Percentiles rank a stretch among this genome's conserved stretches.
phyloP scores from a whole-genome alignment of 768 basidiomycete species.

The Tricholoma flavovirens region DNA sequence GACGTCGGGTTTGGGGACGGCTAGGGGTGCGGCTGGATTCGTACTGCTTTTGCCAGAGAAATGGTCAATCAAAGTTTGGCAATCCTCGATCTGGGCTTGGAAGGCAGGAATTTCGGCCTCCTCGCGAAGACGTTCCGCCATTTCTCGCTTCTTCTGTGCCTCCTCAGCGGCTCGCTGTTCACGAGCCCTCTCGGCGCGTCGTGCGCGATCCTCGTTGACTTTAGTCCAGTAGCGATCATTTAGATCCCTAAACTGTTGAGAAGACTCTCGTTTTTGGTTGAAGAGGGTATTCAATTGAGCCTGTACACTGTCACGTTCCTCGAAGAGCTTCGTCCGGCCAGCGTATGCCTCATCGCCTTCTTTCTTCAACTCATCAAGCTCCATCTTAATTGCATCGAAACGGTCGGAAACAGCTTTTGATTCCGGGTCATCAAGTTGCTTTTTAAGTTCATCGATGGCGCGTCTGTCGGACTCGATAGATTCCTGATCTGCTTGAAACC shows the following conservation, averaged over 20 bases:
- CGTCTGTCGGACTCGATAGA: constrained; percentile 75
- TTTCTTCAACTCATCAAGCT: constrained; percentile 83
- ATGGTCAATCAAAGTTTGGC: constrained; percentile 84
- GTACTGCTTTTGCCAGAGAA: constrained; percentile 64
- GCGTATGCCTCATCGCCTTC: constrained; percentile 83
- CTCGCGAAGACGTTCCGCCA: constrained; percentile 76
- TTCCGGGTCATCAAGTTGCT: constrained; percentile 88
- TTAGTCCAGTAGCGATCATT: constrained; percentile 82
- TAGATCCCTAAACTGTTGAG: constrained; percentile 67
- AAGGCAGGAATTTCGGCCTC: constrained; percentile 89
- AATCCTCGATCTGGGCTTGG: constrained; percentile 93
- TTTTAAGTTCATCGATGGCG: constrained; percentile 71
- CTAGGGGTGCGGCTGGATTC: constrained; percentile 32
- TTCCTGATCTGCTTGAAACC: constrained; percentile 74
- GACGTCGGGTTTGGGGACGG: constrained; percentile 37
- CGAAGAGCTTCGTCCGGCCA: constrained; percentile 74
- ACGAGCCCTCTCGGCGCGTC: constrained; percentile 72
- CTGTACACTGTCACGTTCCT: constrained; percentile 77
- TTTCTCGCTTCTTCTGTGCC: constrained; percentile 71
- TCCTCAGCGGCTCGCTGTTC: constrained; percentile 75
- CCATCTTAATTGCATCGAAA: constrained; percentile 75
- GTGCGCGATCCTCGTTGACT: constrained; percentile 82
- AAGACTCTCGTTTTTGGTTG: constrained; percentile 70
- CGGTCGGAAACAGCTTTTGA: constrained; percentile 73
- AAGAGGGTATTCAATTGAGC: constrained; percentile 65